Evolutionary conservation across 768 basidiomycete species (phyloP).

Genomic region (Phallus indusiatus): DNA sequence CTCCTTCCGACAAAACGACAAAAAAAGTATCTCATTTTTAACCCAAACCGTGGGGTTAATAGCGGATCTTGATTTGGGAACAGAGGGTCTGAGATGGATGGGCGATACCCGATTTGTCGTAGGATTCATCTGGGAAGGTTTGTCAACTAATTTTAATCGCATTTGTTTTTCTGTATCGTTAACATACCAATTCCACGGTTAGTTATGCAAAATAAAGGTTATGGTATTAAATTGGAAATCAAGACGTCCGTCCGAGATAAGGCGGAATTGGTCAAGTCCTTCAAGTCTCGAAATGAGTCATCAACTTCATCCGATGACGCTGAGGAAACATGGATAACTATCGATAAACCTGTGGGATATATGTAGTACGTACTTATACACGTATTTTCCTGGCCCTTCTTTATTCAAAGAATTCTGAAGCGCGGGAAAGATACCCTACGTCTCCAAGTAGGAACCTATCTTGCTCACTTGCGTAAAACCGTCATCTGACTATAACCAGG

Average conservation of each 20-base stretch:
- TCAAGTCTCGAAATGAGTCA: constrained; percentile 24
- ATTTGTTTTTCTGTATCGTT: constrained; percentile 7
- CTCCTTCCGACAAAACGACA: constrained; percentile 61
- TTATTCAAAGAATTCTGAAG: constrained; percentile 6
- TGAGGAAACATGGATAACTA: constrained; percentile 52
- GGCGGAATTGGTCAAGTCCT: constrained; percentile 49
- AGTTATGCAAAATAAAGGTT: constrained; percentile 57
- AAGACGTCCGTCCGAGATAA: constrained; percentile 68
- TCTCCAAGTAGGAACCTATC: constrained; percentile 38
- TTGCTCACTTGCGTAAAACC: neutral
- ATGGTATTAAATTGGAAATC: constrained; percentile 60
- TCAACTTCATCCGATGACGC: constrained; percentile 37
- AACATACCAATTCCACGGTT: constrained; percentile 6
- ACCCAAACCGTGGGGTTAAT: constrained; percentile 75
- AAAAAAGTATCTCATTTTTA: constrained; percentile 67
- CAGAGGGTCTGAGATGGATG: constrained; percentile 81
- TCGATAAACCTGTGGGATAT: constrained; percentile 60
- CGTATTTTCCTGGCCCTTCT: neutral
- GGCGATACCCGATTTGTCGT: constrained; percentile 70
- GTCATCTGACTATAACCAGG: constrained; percentile 23
- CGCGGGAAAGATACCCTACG: constrained; percentile 74
- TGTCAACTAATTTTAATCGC: constrained; percentile 15
- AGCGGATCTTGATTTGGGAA: constrained; percentile 79
- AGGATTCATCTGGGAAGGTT: constrained; percentile 64
- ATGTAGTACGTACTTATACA: constrained; percentile 31